Conservation (phyloP, 2,329 filamentous ascomycete genomes). For the Aspergillus eucalypticola region DNA sequence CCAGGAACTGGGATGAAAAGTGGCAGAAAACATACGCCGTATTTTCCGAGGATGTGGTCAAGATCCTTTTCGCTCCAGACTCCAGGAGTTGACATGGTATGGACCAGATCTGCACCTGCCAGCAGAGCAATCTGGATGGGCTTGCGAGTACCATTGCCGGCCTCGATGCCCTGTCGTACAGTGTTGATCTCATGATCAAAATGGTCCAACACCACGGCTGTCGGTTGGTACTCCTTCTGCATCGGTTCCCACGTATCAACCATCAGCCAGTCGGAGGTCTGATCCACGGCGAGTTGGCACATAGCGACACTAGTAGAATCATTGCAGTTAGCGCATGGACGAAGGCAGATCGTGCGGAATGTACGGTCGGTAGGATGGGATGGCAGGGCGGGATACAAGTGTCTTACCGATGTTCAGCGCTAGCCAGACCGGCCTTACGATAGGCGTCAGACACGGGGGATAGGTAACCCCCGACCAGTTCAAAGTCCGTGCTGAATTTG, state of each 20-base stretch:
- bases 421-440: conserved; percentile 77
- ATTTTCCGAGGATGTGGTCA: conserved; percentile 81
- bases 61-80: conserved; percentile 85
- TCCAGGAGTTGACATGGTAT: conserved; percentile 68
- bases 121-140: conserved; percentile 75
- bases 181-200: conserved; percentile 88
- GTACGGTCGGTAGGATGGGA: neutral
- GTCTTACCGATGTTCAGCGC: conserved; percentile 64
- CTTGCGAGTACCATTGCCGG: conserved; percentile 64
- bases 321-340: neutral
- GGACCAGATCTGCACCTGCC: conserved; percentile 74
- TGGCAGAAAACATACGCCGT: conserved; percentile 53
- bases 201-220: conserved; percentile 85
- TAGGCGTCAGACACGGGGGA: conserved; percentile 75
- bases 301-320: conserved; percentile 66
- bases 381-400: neutral
- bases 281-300: conserved; percentile 75
- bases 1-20: neutral
- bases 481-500: conserved; percentile 73
- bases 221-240: conserved; percentile 81
- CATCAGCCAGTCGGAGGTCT: conserved; percentile 77
- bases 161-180: conserved; percentile 71
- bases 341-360: too few relatives aligned
- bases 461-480: conserved; percentile 82
- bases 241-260: conserved; percentile 89